A percentile compares a stretch with the other conserved stretches of the same genome.
Conservation (phyloP, 345 rosid genomes). For the Geranium brycei region DNA sequence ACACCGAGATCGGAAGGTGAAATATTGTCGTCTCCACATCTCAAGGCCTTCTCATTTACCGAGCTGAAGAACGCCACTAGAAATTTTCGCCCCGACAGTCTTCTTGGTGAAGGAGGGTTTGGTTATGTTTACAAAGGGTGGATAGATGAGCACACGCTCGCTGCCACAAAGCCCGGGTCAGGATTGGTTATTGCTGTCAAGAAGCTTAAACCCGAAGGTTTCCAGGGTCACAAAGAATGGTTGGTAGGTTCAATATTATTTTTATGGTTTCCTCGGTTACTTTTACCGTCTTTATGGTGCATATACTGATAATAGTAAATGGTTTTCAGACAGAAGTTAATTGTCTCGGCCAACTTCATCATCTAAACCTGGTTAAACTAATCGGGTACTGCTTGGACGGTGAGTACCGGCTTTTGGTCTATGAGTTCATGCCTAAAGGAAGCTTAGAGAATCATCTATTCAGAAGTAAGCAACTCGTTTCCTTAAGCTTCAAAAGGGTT, state of each 20-base stretch:
- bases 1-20: constrained; percentile 89
- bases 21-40: constrained; percentile 73
- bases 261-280: not conserved
- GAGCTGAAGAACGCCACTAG: constrained; percentile 83
- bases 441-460: constrained; percentile 77
- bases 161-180: constrained; percentile 71
- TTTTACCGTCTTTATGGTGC: not conserved
- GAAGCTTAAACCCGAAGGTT: constrained; percentile 89
- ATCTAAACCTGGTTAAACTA: constrained; percentile 75
- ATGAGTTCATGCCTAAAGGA: constrained; percentile 94
- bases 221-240: constrained; percentile 99
- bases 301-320: constrained; percentile 14
- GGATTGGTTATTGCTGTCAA: constrained; percentile 95
- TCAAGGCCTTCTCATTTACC: constrained; percentile 63
- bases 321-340: constrained; percentile 84
- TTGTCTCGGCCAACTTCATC: constrained; percentile 93
- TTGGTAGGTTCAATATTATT: constrained; percentile 36
- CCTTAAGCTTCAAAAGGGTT: not conserved
- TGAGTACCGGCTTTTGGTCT: constrained; percentile 69
- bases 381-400: constrained; percentile 84
- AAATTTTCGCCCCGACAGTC: constrained; percentile 80
- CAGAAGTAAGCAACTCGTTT: constrained; percentile 33
- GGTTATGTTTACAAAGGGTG: constrained; percentile 94
- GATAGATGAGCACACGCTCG: constrained; percentile 61
- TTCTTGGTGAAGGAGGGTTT: constrained; percentile 95